Conservation (phyloP, 2,329 filamentous ascomycete genomes). For the Nemania abortiva region DNA sequence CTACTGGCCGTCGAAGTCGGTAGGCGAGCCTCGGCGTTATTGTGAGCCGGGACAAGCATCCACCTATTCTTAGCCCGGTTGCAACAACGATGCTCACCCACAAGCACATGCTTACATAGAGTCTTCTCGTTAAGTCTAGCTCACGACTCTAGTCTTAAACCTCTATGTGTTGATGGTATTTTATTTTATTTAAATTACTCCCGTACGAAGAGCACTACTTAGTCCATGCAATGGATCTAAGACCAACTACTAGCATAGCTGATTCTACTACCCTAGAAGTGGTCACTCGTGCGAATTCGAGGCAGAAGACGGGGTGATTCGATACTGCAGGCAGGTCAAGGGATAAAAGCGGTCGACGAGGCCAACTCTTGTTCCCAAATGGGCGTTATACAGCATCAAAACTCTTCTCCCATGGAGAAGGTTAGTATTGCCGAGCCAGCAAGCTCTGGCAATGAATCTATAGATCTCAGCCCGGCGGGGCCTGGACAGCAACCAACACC, state of each 20-base stretch:
- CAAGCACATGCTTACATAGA: background rate
- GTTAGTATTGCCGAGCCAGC: background rate
- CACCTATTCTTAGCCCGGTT: background rate
- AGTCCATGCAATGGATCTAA: too few relatives aligned
- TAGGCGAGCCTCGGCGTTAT: background rate
- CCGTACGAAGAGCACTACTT: too few relatives aligned
- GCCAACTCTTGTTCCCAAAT: background rate
- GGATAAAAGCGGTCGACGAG: background rate
- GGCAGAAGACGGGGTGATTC: background rate
- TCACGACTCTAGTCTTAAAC: background rate
- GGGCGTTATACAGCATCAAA: background rate
- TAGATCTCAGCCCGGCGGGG: slow-evolving; percentile 35
- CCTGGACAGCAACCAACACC: slow-evolving; percentile 26
- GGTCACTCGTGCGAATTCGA: too few relatives aligned
- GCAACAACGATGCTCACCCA: too few relatives aligned
- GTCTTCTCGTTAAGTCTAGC: background rate
- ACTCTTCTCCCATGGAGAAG: background rate
- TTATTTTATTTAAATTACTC: too few relatives aligned
- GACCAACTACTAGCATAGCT: background rate
- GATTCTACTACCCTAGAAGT: background rate
- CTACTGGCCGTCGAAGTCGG: background rate
- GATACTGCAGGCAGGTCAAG: background rate
- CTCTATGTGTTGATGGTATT: background rate
- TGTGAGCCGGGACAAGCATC: background rate
- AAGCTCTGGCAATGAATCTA: slow-evolving; percentile 25